Evolutionary conservation across 2,329 filamentous ascomycete species (phyloP).

Genomic region (Sclerotinia sclerotiorum): DNA sequence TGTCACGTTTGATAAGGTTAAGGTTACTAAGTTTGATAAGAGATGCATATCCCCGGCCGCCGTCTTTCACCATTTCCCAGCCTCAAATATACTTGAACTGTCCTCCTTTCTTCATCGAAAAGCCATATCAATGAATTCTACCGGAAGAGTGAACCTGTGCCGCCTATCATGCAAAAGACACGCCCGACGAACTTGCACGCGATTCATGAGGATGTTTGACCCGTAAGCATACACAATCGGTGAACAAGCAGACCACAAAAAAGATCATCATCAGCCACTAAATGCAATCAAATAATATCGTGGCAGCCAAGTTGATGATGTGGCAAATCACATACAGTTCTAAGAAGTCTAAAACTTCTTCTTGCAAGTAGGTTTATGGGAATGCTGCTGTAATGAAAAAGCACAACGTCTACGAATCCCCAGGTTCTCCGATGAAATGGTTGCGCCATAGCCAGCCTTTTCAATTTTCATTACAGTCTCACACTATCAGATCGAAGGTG

Average conservation of each 20-base stretch:
- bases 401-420: not conserved
- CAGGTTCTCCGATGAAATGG: not conserved
- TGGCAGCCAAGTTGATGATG: not conserved
- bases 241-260: not conserved
- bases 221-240: slow-evolving; percentile 7
- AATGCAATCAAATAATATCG: not conserved
- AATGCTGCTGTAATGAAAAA: not conserved
- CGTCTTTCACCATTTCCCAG: not conserved
- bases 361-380: not conserved
- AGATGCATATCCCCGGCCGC: not conserved
- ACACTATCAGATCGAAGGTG: slow-evolving; percentile 8
- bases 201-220: not conserved
- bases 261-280: not conserved
- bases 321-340: not conserved
- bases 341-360: not conserved
- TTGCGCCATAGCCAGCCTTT: slow-evolving; percentile 18
- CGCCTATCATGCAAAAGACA: not conserved
- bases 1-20: not conserved
- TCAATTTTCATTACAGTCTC: slow-evolving; percentile 4
- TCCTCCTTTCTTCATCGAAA: not conserved
- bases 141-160: not conserved
- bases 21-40: not conserved
- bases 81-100: slow-evolving; percentile 1
- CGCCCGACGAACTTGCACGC: not conserved
- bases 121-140: not conserved